Evolutionary conservation across 768 basidiomycete species (phyloP), one percentile per base, ranked within the genome.

Genomic region (Crepidotus variabilis): DNA sequence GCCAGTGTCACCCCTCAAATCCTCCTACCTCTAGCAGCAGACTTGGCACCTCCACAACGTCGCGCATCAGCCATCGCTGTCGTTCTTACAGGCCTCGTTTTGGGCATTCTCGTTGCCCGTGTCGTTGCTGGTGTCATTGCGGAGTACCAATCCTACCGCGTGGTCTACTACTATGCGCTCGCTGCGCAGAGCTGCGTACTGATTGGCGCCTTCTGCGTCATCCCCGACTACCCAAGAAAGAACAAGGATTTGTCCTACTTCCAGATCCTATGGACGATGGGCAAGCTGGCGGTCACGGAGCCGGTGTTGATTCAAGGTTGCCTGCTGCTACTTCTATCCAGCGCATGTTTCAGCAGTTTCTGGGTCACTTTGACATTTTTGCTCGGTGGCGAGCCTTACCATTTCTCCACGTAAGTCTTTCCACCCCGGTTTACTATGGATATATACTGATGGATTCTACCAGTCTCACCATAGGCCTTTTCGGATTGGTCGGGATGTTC

Each of bases 191-290:
- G 59, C 55, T 53, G 79, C 22, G 82, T 91, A 11, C 70, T 87
- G 7, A 35, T 78, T 4, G 76, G 87, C 21, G 71, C 84, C 43
- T 93, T 87, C 64, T 67, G 82, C 20, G 61, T 85, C 53, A 71
- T 93, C n/a, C 92, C 92, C 0, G 92, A 95, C 69, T 93, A 89
- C 63, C 92, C 91, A 1, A 81, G 87, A 11, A 92, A 89, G 67
- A 87, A 88, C 65, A 69, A 64, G 20, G 71, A 81, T 47, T 53
- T 91, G 59, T 81, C 83, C 2, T 94, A 94, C 69, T 76, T 74
- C 60, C 71, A 83, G 16, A 87, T 93, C 47, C 69, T 91, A 32
- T 82, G 75, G 69, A 87, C 86, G 8, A 94, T 94, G 92, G 85
- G 74, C 5, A 87, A 85, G 67, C 88, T 85, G 61, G 74, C 84